A percentile compares a stretch with the other conserved stretches of the same genome.
These are phyloP conservation scores for Cenchrus fungigraminus DNA, from an alignment of 176 grass and related monocot species.

Conservation along the genomic window DNA sequence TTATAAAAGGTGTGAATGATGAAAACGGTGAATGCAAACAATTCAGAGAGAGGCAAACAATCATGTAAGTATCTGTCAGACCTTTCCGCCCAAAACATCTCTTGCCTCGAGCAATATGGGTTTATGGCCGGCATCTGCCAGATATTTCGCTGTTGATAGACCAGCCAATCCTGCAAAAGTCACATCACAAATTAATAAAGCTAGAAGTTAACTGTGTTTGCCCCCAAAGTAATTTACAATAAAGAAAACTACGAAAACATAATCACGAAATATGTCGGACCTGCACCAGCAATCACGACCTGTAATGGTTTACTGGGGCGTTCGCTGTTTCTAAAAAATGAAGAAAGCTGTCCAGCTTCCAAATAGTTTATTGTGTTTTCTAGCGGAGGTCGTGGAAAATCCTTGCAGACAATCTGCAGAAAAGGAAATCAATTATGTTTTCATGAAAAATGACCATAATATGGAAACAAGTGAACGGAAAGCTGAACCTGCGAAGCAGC, in stretches of 20 bases:
- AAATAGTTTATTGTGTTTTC: conserved; percentile 79
- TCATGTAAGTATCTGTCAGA: conserved; percentile 37
- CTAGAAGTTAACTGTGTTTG: background rate
- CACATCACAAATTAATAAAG: conserved; percentile 21
- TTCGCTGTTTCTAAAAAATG: conserved; percentile 59
- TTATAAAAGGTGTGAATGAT: conserved; percentile 20
- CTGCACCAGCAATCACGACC: conserved; percentile 92
- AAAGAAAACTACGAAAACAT: background rate
- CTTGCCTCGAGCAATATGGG: conserved; percentile 94
- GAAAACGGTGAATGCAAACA: conserved; percentile 9
- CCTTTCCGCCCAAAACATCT: conserved; percentile 98
- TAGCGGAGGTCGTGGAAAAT: conserved; percentile 78
- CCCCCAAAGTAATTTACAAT: background rate
- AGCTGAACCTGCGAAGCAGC: conserved; percentile 53
- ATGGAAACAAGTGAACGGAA: background rate
- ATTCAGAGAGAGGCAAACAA: conserved; percentile 25
- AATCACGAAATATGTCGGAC: conserved; percentile 50
- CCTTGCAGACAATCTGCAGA: conserved; percentile 76
- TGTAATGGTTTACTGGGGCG: conserved; percentile 73
- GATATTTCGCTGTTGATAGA: conserved; percentile 91
- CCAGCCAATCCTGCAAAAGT: conserved; percentile 83
- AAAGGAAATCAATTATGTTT: conserved; percentile 24
- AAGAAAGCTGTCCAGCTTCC: conserved; percentile 91
- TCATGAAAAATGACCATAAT: conserved; percentile 7
- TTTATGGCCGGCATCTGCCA: conserved; percentile 94